These are phyloP conservation scores for Populus tomentosa DNA, from an alignment of 441 rosid genomes.

Conservation along the genomic window DNA sequence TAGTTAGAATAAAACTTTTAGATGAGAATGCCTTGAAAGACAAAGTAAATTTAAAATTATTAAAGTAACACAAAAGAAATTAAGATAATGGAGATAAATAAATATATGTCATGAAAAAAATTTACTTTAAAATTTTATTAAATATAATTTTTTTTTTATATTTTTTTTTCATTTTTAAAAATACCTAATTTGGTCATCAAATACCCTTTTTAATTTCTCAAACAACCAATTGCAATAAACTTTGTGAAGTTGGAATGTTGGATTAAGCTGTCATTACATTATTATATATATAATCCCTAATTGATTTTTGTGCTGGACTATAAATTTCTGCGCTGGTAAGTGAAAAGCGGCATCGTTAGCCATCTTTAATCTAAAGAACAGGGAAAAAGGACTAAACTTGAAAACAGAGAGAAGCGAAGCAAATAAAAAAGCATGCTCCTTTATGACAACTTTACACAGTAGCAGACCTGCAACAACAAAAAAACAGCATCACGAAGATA, in stretches of 20 bases:
- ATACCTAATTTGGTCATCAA: not conserved
- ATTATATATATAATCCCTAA: too few species aligned
- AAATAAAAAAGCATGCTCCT: not conserved
- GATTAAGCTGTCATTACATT: too few species aligned
- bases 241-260: too few species aligned
- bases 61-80: not conserved
- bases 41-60: not conserved
- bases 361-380: not conserved
- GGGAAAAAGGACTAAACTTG: not conserved
- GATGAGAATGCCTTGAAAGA: not conserved
- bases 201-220: not conserved
- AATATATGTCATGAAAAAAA: not conserved
- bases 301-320: not conserved
- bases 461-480: not conserved
- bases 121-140: too few species aligned
- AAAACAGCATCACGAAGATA: constrained; percentile 3
- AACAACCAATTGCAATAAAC: not conserved
- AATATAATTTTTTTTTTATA: too few species aligned
- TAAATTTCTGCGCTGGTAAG: not conserved
- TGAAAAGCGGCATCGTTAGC: not conserved
- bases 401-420: not conserved
- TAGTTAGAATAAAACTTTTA: not conserved
- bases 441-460: not conserved
- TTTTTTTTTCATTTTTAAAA: too few species aligned
- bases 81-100: not conserved